Percentiles rank a stretch among this genome's conserved stretches.
Conservation (phyloP, 2,329 filamentous ascomycete species). For the Conoideocrella luteorostrata region DNA sequence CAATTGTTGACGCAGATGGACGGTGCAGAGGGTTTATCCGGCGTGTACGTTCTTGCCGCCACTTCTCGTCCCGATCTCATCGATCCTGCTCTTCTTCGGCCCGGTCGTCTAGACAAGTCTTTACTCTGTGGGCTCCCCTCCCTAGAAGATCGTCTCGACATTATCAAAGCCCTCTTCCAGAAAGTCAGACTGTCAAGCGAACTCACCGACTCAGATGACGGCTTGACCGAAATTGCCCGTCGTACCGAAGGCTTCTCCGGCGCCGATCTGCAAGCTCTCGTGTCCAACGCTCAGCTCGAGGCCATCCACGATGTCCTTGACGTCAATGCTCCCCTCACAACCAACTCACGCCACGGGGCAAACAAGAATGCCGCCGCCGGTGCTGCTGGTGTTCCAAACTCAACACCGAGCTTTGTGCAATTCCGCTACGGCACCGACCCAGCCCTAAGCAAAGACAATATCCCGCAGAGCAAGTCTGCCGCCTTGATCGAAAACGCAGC, state of each 20-base stretch:
- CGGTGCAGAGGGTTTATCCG: constrained; percentile 87
- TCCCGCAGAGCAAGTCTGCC: constrained; percentile 43
- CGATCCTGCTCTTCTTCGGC: constrained; percentile 84
- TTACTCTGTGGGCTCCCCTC: constrained; percentile 85
- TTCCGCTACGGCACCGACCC: constrained; percentile 71
- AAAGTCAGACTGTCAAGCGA: constrained; percentile 70
- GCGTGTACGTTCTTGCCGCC: constrained; percentile 93
- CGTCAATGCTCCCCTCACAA: constrained; percentile 43
- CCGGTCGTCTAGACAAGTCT: constrained; percentile 88
- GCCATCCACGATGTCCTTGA: constrained; percentile 89
- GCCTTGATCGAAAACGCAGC: constrained; percentile 68
- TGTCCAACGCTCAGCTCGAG: constrained; percentile 95
- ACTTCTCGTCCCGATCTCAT: constrained; percentile 92
- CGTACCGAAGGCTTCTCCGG: constrained; percentile 87
- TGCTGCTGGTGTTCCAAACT: constrained; percentile 18
- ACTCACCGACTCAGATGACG: constrained; percentile 49
- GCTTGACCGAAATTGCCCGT: constrained; percentile 66
- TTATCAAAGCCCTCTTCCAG: constrained; percentile 73
- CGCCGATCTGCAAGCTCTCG: constrained; percentile 86
- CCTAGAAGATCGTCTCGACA: constrained; percentile 76
- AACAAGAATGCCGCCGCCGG: constrained; percentile 9
- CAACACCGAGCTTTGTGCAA: constrained; percentile 61
- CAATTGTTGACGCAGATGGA: constrained; percentile 99
- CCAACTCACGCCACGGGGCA: constrained; percentile 24
- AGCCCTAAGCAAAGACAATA: constrained; percentile 31